Evolutionary conservation across 2,329 filamentous ascomycete genomes (phyloP).

Genomic region (Fusarium tjaetaba): DNA sequence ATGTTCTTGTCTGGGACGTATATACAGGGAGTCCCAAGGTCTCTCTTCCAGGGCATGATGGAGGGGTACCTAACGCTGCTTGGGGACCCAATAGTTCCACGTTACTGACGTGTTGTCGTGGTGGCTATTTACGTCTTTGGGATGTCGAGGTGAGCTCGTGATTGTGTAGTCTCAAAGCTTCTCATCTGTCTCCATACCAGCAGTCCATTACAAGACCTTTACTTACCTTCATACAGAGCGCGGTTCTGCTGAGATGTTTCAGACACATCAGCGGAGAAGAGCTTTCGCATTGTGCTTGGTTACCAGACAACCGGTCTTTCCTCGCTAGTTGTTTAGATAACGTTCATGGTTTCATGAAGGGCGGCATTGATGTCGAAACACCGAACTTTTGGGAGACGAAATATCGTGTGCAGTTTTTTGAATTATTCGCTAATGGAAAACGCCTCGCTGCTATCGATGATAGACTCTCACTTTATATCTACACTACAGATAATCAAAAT

Average conservation of each 20-base stretch:
- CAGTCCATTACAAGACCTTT: neutral
- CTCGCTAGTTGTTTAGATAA: neutral
- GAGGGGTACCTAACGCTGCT: neutral
- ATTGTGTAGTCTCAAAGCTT: neutral
- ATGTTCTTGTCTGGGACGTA: neutral
- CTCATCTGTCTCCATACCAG: neutral
- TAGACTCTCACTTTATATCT: neutral
- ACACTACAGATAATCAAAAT: fast-evolving
- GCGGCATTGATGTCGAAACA: neutral
- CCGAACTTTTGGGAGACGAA: neutral
- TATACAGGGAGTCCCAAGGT: neutral
- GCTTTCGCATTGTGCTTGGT: neutral
- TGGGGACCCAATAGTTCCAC: neutral
- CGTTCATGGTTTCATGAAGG: neutral
- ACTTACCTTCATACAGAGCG: neutral
- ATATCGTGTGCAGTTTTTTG: neutral
- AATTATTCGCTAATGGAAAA: neutral
- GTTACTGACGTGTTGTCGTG: neutral
- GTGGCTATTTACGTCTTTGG: neutral
- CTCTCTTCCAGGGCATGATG: neutral
- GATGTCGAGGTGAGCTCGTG: neutral
- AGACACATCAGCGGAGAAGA: neutral
- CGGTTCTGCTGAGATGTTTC: neutral
- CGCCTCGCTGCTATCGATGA: neutral
- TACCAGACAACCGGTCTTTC: neutral